Base-by-base conservation (phyloP, 768 basidiomycete genomes). In the Epithele typhae region DNA sequence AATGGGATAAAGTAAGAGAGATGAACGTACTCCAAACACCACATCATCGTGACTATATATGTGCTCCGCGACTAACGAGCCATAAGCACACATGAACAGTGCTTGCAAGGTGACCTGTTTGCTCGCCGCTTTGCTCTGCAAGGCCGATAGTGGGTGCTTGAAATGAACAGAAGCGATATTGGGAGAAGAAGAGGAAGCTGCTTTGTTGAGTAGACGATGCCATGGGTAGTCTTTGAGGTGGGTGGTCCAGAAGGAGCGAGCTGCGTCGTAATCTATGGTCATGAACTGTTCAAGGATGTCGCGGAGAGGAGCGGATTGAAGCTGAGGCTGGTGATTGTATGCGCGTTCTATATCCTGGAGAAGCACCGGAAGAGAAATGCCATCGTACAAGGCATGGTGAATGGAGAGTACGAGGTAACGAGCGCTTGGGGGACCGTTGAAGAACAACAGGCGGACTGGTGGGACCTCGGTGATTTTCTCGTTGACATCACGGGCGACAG, bases 351-450 rank as follows among this genome's bases (percentile, higher is more conserved):
- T 54, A 17, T 58, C 53, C 21, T 58, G 61, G 35, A 67, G 49
- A n/a, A 66, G 44, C 21, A 54, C 51, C 1, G 66, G 53, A 3
- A 67, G 48, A 15, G 65, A 67, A 25, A 60, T 51, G 3, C 63
- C 65, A 43, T 67, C 65, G 47, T 63, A 67, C 6, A 67, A 45
- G 2, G 64, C 64, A 21, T 67, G 65, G 35, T 67, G 65, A 24
- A 67, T 66, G 5, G 66, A 66, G 27, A 67, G 49, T 14, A 50
- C 54, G 25, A 60, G 22, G 46, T 55, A 53, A 24, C 38, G 40
- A 12, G 19, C 25, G 37, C 49, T 56, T 56, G 45, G 49, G 23
- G 25, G 23, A 34, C 19, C 52, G 19, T 24, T 49, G 56, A 45
- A 62, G 50, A 40, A 48, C 50, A 48, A 59, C 52, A 40, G 30